These are phyloP conservation scores for Rhodotorula sp. DNA, from an alignment of 1,284 basidiomycete species.

Conservation along the genomic window DNA sequence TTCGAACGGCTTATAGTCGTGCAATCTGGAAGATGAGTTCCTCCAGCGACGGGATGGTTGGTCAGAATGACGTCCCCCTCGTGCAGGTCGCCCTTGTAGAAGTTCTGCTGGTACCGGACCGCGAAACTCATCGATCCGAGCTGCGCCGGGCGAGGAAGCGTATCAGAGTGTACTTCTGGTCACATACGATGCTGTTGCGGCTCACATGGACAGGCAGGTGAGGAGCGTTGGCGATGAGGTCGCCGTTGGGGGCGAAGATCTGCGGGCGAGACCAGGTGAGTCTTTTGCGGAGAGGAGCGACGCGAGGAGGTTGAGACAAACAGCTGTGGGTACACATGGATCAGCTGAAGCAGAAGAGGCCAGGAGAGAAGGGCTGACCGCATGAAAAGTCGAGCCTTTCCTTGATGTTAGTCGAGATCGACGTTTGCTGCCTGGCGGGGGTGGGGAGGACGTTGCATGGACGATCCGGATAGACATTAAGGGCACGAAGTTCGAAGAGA, in stretches of 20 bases:
- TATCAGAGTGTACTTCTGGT: background rate
- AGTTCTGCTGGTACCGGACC: slow-evolving; percentile 61
- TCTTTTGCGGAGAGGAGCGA: background rate
- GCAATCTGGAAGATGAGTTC: slow-evolving; percentile 53
- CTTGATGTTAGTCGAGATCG: slow-evolving; percentile 74
- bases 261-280: slow-evolving; percentile 55
- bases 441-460: slow-evolving; percentile 47
- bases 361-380: too few relatives aligned
- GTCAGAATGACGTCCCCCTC: slow-evolving; percentile 54
- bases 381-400: background rate
- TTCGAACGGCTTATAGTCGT: slow-evolving; percentile 62
- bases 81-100: slow-evolving; percentile 16
- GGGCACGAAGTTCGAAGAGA: background rate
- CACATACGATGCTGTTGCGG: too few relatives aligned
- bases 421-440: slow-evolving; percentile 64
- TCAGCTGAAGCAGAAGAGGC: background rate
- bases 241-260: slow-evolving; percentile 83
- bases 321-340: too few relatives aligned
- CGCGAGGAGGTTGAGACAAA: too few relatives aligned
- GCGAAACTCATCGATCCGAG: slow-evolving; percentile 54
- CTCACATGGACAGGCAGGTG: background rate
- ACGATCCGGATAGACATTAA: background rate
- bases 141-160: slow-evolving; percentile 51
- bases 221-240: slow-evolving; percentile 79
- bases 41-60: slow-evolving; percentile 56